Evolutionary conservation across 2,329 filamentous ascomycete species (phyloP).

Genomic region (Cytospora paraplurivora): DNA sequence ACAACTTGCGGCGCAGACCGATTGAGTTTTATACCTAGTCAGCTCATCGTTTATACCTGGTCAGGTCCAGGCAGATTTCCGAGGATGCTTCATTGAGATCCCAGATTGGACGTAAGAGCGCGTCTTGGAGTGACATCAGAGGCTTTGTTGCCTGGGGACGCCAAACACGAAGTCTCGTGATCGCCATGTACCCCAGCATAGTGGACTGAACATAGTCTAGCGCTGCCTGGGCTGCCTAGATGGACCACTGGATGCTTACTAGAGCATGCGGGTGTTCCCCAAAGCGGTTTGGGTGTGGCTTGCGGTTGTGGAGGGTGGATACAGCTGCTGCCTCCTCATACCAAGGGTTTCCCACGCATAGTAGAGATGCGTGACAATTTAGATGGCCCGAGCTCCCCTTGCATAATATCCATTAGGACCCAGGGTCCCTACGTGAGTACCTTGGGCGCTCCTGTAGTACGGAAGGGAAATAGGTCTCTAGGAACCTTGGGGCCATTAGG

Average conservation of each 20-base stretch:
- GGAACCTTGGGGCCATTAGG: too few species aligned
- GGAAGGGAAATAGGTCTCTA: too few species aligned
- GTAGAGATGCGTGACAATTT: background rate
- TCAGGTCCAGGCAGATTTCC: conserved; percentile 7
- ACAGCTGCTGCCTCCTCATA: background rate
- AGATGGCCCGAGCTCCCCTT: background rate
- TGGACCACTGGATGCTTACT: background rate
- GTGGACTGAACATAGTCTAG: background rate
- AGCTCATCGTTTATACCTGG: background rate
- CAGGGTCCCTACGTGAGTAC: too few species aligned
- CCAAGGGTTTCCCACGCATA: background rate
- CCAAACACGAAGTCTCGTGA: conserved; percentile 24
- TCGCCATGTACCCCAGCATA: background rate
- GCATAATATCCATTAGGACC: too few species aligned
- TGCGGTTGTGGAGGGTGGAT: background rate
- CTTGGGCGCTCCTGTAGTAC: too few species aligned
- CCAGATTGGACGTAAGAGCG: conserved; percentile 11
- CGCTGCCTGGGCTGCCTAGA: conserved; percentile 14
- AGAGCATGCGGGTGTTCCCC: background rate
- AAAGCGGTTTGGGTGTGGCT: background rate
- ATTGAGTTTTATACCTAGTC: conserved; percentile 6
- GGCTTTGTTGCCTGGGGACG: conserved; percentile 17
- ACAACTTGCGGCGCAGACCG: background rate
- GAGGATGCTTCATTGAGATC: background rate
- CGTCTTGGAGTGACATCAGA: conserved; percentile 12